Base-by-base conservation (phyloP, 768 basidiomycete genomes). In the Boletus barrowsii region DNA sequence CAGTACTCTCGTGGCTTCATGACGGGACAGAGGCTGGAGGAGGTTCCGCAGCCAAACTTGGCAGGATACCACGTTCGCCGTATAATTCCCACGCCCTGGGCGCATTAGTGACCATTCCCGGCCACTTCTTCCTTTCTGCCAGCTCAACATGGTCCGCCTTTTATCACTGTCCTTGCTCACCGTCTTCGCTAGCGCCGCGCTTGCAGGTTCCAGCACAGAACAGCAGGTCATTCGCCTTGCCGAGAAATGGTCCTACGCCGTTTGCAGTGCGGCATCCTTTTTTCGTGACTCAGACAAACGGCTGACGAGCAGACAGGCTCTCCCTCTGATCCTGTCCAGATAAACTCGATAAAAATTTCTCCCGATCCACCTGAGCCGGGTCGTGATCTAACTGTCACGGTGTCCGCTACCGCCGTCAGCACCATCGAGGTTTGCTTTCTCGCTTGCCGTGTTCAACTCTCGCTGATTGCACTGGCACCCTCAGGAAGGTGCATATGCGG, bases 331-430 rank as follows among this genome's bases (percentile, higher is more conserved):
- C 58, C 73, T 5, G 68, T 92, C 54, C 79, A 87, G 60, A 74
- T 98, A 49, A 64, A 88, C 18, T 86, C 82, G n/a, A 86, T 98
- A 53, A 52, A 66, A 3, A 76, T 98, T 37, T 79, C 73, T 15
- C 97, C 97, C 0, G 92, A 98, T 64, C 95, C 96, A 32, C 97
- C 97, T 2, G 68, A 83, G 62, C 91, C 94, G 5, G 97, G 97
- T 5, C 62, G 90, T 65, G 80, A 93, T 61, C 73, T 99, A 62
- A 95, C 92, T n/a, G 87, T 99, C 57, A 86, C 73, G 5, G 95
- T 89, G 17, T 75, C 75, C 7, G 96, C 85, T 4, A 65, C 62
- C 3, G 88, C 86, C 3, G 60, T 69, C 8, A 69, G 84, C 51
- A 68, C 62, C 6, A 83, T 98, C 57, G 78, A 88, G 75, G 95